Evolutionary conservation across 1,284 basidiomycete genomes (phyloP), one percentile per base, ranked within the genome.

Genomic region (Ceratobasidium sp.): DNA sequence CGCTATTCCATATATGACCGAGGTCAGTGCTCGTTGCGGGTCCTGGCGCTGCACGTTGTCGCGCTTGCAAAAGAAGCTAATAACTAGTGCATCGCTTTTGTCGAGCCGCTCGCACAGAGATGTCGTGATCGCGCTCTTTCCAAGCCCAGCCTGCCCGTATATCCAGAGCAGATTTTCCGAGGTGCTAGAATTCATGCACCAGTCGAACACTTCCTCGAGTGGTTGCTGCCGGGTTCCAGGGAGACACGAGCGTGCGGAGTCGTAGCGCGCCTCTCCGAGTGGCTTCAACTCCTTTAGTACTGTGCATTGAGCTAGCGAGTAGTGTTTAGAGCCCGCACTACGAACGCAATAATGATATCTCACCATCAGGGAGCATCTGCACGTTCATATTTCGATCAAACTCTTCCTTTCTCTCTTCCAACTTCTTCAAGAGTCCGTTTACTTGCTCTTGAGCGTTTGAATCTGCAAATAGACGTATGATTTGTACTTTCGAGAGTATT

Each of bases 1-100:
- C 1, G 73, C n/a, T 7, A 75, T n/a, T 4, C 52, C 73, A 20
- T 44, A 30, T 23, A 52, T 50, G 20, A 75, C 23, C 2, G 48
- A 66, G 2, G 62, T 46, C 14, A 75, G 30, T 16, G 66, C 18
- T 12, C 38, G 48, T 6, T 54, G 50, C 12, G 73, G 73, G 30
- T 75, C 52, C 4, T 41, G 48, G 18, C 62, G 38, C 8, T 52
- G 48, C 16, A 50, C n/a, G 33, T 57, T 44, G n/a, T 75, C 73
- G 2, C 73, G 73, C 62, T 66, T 75, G 62, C 73, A 75, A n/a
- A 75, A 75, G 50, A 75, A 75, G 30, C 60, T 46, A 7, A 48
- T 50, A 1, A 50, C 62, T 3, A 66, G 62, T 1, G 23, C 16
- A 12, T 35, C 5, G 14, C 23, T 41, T 6, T 48, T 41, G 3